Base-by-base conservation (phyloP, 257 asterid species). In the Gentiana macrophylla region DNA sequence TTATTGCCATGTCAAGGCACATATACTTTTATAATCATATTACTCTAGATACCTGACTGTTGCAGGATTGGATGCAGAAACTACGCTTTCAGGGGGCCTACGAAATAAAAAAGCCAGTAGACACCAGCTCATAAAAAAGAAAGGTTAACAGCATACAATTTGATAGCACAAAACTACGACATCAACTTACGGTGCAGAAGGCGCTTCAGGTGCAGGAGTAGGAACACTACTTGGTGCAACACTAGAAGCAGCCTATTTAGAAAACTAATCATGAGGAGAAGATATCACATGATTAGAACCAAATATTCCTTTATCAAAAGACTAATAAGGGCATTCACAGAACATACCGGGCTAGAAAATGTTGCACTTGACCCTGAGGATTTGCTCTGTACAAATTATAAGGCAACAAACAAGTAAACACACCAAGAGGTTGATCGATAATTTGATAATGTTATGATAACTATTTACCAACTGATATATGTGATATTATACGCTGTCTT, bases 321-420 rank as follows among this genome's bases (percentile, higher is more conserved):
- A 52, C 12, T 49, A 67, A 57, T 32, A 57, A 11, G 43, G 9
- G 56, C n/a, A 53, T 54, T 47, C 58, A 50, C 6, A 51, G 24
- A 53, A 24, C 37, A 62, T 63, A 89, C 94, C 90, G 78, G 95
- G 52, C 81, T 70, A 49, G 88, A 67, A 24, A 89, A 66, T 32
- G 93, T 74, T 56, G 83, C 88, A 72, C 82, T 71, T 56, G 94
- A 68, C 41, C 75, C 61, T 62, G 50, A 56, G 58, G 72, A 69
- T 74, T 89, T 86, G 66, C 83, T 74, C 97, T 89, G 74, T 61
- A 64, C 48, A 63, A 7, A 36, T 56, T 63, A 37, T 67, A 67
- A 44, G 65, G 43, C 50, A 49, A n/a, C 52, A 63, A 32, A 62
- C 5, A 37, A 44, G 3, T 24, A 24, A 24, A 24, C 3, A n/a